Conservation (phyloP, 352 stramenopile species). For the Phytopythium aichiense region DNA sequence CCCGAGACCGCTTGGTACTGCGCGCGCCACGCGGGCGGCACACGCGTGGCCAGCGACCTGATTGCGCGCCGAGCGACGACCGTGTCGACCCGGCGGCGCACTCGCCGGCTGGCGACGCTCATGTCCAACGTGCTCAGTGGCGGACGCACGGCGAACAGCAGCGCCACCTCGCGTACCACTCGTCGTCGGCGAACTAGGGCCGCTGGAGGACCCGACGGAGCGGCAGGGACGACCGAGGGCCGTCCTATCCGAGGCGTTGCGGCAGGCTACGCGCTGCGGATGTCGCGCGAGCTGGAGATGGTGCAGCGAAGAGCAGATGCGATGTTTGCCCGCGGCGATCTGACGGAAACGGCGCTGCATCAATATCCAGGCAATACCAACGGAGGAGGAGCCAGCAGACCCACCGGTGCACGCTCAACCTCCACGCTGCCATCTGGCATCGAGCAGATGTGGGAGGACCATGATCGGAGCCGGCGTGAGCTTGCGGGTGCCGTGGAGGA, state of each 20-base stretch:
- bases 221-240: constrained; percentile 17
- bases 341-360: constrained; percentile 42
- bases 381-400: neutral
- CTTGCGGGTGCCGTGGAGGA: constrained; percentile 16
- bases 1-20: constrained; percentile 74
- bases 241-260: constrained; percentile 59
- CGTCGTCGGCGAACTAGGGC: constrained; percentile 16
- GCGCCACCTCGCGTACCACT: constrained; percentile 1
- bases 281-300: constrained; percentile 73
- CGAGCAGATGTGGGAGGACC: constrained; percentile 65
- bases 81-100: constrained; percentile 55
- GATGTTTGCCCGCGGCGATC: constrained; percentile 70
- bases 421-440: constrained; percentile 10
- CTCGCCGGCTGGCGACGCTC: constrained; percentile 58
- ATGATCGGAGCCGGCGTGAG: constrained; percentile 44
- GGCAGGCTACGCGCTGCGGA: constrained; percentile 62
- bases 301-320: constrained; percentile 62
- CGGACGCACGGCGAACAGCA: constrained; percentile 6
- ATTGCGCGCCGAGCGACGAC: constrained; percentile 52
- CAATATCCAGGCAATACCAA: constrained; percentile 10
- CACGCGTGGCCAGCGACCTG: constrained; percentile 44
- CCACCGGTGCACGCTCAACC: constrained; percentile 24
- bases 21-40: constrained; percentile 29
- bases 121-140: constrained; percentile 66
- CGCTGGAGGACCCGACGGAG: constrained; percentile 18